These are phyloP conservation scores for Globisporangium emineosum DNA, from an alignment of 352 stramenopile genomes.

Conservation along the genomic window DNA sequence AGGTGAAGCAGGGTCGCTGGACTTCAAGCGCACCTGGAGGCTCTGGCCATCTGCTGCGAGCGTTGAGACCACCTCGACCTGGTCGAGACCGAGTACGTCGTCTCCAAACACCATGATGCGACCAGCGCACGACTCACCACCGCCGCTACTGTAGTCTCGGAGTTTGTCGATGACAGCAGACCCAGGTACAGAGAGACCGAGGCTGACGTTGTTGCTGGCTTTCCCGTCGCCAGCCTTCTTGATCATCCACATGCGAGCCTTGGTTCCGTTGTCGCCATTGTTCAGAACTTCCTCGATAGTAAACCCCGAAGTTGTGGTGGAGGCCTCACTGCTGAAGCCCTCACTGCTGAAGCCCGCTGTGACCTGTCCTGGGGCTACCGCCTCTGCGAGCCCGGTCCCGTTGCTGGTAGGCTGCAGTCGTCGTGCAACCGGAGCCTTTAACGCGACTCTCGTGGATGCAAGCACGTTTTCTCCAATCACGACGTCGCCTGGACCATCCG, in stretches of 20 bases:
- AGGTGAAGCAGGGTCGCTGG: not conserved
- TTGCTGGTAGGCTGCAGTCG: not conserved
- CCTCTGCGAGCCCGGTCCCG: not conserved
- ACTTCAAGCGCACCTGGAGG: constrained; percentile 4
- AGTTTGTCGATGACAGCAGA: not conserved
- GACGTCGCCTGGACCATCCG: constrained; percentile 1
- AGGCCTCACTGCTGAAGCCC: not conserved
- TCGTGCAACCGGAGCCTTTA: not conserved
- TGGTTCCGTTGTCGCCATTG: not conserved
- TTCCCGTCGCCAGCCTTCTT: not conserved
- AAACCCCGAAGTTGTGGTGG: not conserved
- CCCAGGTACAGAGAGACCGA: not conserved
- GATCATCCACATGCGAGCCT: constrained; percentile 10
- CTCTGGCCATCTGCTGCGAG: not conserved
- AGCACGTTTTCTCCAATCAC: constrained; percentile 3
- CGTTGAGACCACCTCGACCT: constrained; percentile 2
- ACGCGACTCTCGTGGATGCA: not conserved
- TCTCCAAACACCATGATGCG: not conserved
- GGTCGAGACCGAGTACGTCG: not conserved
- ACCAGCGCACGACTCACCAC: not conserved
- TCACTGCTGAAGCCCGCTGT: not conserved
- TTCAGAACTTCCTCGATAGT: not conserved
- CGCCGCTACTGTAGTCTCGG: not conserved
- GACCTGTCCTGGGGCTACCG: not conserved
- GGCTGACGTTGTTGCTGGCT: not conserved